Evolutionary conservation across 495 filamentous ascomycete species (phyloP), one percentile per base, ranked within the genome.

Genomic region (Penicillium turbatum): DNA sequence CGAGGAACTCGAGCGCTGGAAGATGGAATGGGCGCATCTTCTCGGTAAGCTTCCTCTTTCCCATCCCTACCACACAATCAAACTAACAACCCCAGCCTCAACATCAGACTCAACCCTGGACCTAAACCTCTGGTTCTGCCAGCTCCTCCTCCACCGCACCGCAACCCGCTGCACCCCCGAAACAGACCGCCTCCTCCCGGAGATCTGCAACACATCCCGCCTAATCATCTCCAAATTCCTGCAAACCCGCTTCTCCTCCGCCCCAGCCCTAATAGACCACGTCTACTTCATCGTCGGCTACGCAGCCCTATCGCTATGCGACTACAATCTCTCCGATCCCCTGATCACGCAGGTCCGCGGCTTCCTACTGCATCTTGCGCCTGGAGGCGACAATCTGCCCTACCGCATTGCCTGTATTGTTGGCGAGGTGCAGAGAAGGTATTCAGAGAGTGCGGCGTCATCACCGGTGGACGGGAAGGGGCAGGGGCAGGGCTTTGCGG

Each of bases 1-100:
- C 27, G 70, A 73, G 41, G 70, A 73, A 43, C 60, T 73, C 31
- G 69, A 70, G 51, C 63, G 65, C 5, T 73, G 70, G 70, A 72
- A 70, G 51, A 58, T 69, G 53, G 69, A 73, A 43, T 73, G 70
- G 68, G 57, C 70, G 1, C 70, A 73, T 50, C 64, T 73, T 6
- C 56, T 73, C 26, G 54, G 70, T 72, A 59, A 50, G 61, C 47
- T 6, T 16, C 12, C 24, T 8, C 16, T 39, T 9, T 32, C 11
- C 0, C 15, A 1, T 10, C 13, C 13, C 24, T 36, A 29, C 34
- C 51, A 51, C 1, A 7, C 13, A 24, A 24, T 24, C 9, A 26
- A 43, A 11, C 61, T 62, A 54, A 64, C 35, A 24, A 7, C 44
- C 9, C 5, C 3, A 21, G 6, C 40, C 19, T 8, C 21, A 66